Base-by-base conservation (phyloP, 108 stramenopile species). In the Nitzschia palea region DNA sequence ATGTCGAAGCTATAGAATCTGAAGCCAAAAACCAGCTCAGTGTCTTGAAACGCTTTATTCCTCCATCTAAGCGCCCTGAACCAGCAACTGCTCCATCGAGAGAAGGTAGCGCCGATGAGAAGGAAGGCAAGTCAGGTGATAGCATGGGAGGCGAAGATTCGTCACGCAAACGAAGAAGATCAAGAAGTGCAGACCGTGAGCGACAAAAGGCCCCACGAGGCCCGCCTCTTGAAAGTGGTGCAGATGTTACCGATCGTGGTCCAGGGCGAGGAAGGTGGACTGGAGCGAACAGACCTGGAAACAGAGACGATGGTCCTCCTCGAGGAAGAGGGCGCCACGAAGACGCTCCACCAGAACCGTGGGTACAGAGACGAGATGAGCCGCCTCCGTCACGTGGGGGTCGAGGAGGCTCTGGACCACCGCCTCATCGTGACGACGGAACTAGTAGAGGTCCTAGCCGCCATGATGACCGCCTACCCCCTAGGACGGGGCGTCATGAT, bases 151-250 rank as follows among this genome's bases (percentile, higher is more conserved):
- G 31, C 23, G 50, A 63, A 42, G 51, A 51, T 17, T 63, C 36
- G 6, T 54, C 37, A 0, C 29, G 54, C 23, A 58, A 40, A 69
- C 33, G 35, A 61, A 69, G 50, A 73, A 20, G 59, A 68, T 40
- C 36, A 0, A 52, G 33, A 45, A 20, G 67, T 25, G 40, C 29
- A 37, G 28, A 62, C 28, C 20, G 45, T 32, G 62, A 47, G 15
- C 22, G 42, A 20, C 1, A 40, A 60, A 33, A 20, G 14, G 1
- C 27, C 42, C 9, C 23, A 43, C 1, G 59, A 40, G 59, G 48
- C 6, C 28, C 70, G 31, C 0, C 45, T 29, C 55, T 28, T 25
- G 51, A 65, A 43, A 48, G 52, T 33, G 36, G 45, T 52, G 28
- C n/a, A n/a, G n/a, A n/a, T n/a, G n/a, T n/a, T n/a, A n/a, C 45